Percentiles rank a stretch among this genome's conserved stretches.
Conservation (phyloP, 768 basidiomycete species). For the Termitomyces sp. region DNA sequence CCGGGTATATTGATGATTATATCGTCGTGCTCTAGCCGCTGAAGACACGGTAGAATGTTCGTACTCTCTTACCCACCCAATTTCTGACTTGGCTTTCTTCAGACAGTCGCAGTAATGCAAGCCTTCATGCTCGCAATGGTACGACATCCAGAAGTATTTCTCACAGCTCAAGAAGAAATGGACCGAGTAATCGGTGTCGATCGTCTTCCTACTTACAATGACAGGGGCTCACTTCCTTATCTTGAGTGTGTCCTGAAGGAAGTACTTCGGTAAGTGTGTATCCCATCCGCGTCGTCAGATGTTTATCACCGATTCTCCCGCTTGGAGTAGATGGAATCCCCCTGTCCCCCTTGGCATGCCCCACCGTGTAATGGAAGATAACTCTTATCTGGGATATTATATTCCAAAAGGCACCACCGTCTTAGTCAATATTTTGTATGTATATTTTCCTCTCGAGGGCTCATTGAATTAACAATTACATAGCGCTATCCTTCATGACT, state of each 20-base stretch:
- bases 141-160: conserved; percentile 45
- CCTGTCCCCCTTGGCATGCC: conserved; percentile 49
- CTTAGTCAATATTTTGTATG: conserved; percentile 42
- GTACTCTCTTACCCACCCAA: not conserved
- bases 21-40: conserved; percentile 24
- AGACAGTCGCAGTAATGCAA: conserved; percentile 50
- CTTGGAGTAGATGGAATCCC: conserved; percentile 38
- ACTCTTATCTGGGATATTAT: conserved; percentile 42
- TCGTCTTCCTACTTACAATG: conserved; percentile 44
- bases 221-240: conserved; percentile 43
- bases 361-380: conserved; percentile 49
- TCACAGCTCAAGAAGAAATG: conserved; percentile 48
- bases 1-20: not conserved
- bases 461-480: not conserved
- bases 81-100: conserved; percentile 1
- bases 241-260: conserved; percentile 46
- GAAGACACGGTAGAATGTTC: conserved; percentile 32
- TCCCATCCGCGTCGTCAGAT: not conserved
- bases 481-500: conserved; percentile 42
- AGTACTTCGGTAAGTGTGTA: conserved; percentile 35
- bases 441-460: not conserved
- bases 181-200: conserved; percentile 41
- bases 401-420: conserved; percentile 44
- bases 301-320: conserved; percentile 1
- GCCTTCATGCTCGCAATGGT: conserved; percentile 55